Evolutionary conservation across 306 rosid species (phyloP), one percentile per base, ranked within the genome.

Genomic region (Prunus padus): DNA sequence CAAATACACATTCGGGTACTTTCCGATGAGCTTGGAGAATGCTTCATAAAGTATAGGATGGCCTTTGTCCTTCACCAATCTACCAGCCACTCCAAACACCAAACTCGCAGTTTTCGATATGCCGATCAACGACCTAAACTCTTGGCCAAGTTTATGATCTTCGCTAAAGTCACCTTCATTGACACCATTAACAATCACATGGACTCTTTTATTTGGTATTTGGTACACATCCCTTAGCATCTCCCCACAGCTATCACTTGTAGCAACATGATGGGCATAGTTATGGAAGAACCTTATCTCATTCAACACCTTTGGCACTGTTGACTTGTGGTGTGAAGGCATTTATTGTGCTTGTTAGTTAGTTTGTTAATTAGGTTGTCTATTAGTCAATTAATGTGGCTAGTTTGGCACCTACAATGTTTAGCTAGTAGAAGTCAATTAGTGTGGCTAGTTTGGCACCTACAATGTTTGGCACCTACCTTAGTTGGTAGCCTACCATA

Each of bases 231-330:
- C 97, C 72, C 97, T 82, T 30, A 95, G 81, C 90, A 95, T 92
- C 82, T 95, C 98, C 13, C 97, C 98, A 44, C 96, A 92, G 46
- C 97, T 92, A 61, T 95, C 96, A 82, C 98, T 95, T 0, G 89
- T 95, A 8, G 97, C 97, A 51, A 95, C 83, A 69, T 95, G 98
- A 54, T 95, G 97, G 0, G 88, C 88, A 60, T 95, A 95, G 65
- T 79, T 88, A 60, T 83, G 77, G 88, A 95, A 95, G 90, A 95
- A 95, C 63, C 93, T 83, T 47, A 95, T 95, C 83, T 95, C 98
- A 72, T 87, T 89, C 18, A 95, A 85, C 0, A 95, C 86, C 65
- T 87, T 95, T 1, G 97, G 97, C 54, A 95, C 78, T n/a, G n/a
- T n/a, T n/a, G n/a, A n/a, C n/a, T n/a, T n/a, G n/a, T n/a, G n/a